Evolutionary conservation across 768 basidiomycete genomes (phyloP).

Genomic region (Piloderma croceum): DNA sequence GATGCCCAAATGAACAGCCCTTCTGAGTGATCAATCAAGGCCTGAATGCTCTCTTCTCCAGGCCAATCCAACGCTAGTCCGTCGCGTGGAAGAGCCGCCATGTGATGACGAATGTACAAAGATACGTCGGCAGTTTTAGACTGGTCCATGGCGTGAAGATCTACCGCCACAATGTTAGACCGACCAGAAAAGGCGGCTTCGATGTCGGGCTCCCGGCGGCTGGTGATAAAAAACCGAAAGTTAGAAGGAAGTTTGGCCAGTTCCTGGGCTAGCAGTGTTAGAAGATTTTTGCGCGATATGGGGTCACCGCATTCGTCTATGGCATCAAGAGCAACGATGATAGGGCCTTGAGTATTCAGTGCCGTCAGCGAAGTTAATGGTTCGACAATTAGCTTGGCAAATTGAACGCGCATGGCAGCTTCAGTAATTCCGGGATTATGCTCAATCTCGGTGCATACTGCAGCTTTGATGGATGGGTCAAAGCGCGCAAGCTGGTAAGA

Average conservation of each 20-base stretch:
- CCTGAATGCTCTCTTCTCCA: constrained; percentile 10
- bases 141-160: constrained; percentile 7
- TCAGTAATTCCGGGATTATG: constrained; percentile 14
- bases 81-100: constrained; percentile 12
- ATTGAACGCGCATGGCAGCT: constrained; percentile 10
- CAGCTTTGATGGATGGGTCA: constrained; percentile 2
- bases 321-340: constrained; percentile 27
- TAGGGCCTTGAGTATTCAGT: no score
- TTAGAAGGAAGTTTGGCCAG: constrained; percentile 9
- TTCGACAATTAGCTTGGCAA: constrained; percentile 16
- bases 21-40: constrained; percentile 20
- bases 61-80: constrained; percentile 15
- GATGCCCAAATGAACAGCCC: constrained; percentile 28
- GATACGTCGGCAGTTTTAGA: constrained; percentile 16
- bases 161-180: constrained; percentile 16
- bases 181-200: constrained; percentile 9
- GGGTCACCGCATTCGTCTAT: constrained; percentile 26
- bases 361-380: constrained; percentile 9
- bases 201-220: constrained; percentile 14
- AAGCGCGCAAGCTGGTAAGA: constrained; percentile 1
- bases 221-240: constrained; percentile 24
- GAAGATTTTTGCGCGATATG: constrained; percentile 15
- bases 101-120: constrained; percentile 15
- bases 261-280: constrained; percentile 19
- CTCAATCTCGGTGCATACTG: constrained; percentile 8